These are phyloP conservation scores for Lonicera japonica DNA, from an alignment of 129 eudicot species.

Conservation along the genomic window DNA sequence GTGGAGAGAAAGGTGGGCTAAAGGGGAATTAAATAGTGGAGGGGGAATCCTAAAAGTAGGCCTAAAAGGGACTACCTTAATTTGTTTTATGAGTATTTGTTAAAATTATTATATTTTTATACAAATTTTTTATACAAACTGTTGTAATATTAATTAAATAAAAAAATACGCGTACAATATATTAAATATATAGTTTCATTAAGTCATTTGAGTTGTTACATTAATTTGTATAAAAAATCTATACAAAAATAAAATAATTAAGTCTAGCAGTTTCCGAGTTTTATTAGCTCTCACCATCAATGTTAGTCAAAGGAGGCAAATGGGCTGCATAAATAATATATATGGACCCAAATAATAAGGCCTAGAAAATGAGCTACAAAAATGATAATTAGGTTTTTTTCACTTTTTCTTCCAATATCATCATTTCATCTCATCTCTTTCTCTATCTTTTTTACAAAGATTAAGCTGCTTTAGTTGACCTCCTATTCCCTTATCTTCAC, in stretches of 20 bases:
- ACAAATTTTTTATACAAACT: no score
- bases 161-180: no score
- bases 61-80: neutral
- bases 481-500: neutral
- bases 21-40: no score
- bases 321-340: neutral
- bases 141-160: no score
- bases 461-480: neutral
- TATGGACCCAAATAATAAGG: neutral
- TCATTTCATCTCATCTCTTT: neutral
- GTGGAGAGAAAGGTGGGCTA: neutral
- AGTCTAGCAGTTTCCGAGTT: no score
- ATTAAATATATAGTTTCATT: no score
- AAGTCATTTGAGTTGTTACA: no score
- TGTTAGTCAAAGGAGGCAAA: neutral
- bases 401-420: neutral
- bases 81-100: no score
- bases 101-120: no score
- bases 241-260: no score
- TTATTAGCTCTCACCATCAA: neutral
- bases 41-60: neutral
- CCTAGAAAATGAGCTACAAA: neutral
- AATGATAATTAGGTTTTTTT: neutral
- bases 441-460: neutral
- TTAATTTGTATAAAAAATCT: no score